Percentiles rank a stretch among this genome's conserved stretches.
These are phyloP conservation scores for Podochytrium sp. DNA, from an alignment of 192 early-diverging fungal genomes.

Conservation along the genomic window DNA sequence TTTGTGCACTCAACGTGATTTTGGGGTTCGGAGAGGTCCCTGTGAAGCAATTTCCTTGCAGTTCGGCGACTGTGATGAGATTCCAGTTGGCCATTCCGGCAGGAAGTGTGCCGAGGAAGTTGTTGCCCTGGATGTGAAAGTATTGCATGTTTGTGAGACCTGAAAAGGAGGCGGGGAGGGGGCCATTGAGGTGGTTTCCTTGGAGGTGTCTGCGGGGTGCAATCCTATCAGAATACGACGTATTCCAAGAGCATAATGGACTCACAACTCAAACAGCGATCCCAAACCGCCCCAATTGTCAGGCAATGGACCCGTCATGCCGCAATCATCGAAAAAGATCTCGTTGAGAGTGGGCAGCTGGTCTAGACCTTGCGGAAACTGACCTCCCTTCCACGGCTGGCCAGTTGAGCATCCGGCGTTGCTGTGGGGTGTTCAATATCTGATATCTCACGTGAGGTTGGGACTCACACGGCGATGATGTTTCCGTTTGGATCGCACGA, in stretches of 20 bases:
- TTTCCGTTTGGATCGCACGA: neutral
- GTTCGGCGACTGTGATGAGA: neutral
- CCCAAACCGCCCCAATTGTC: neutral
- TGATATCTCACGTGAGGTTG: no score
- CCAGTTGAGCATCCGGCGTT: neutral
- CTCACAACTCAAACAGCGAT: neutral
- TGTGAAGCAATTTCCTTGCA: conserved; percentile 1
- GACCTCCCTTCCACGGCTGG: neutral
- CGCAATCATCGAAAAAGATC: neutral
- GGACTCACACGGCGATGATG: neutral
- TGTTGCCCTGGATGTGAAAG: conserved; percentile 3
- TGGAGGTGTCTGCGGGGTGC: neutral
- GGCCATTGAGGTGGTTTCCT: neutral
- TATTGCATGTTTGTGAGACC: neutral
- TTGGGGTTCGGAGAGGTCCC: neutral
- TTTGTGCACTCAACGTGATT: neutral
- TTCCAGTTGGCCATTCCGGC: neutral
- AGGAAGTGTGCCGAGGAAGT: neutral
- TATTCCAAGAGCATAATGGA: no score
- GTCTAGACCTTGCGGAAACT: neutral
- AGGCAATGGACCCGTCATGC: neutral
- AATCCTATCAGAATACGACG: no score
- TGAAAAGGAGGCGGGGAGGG: neutral
- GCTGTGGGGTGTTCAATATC: neutral
- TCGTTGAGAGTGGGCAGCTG: neutral